Percentiles rank a stretch among this genome's conserved stretches.
Conservation (phyloP, 345 rosid genomes). For the Eucalyptus virginea region DNA sequence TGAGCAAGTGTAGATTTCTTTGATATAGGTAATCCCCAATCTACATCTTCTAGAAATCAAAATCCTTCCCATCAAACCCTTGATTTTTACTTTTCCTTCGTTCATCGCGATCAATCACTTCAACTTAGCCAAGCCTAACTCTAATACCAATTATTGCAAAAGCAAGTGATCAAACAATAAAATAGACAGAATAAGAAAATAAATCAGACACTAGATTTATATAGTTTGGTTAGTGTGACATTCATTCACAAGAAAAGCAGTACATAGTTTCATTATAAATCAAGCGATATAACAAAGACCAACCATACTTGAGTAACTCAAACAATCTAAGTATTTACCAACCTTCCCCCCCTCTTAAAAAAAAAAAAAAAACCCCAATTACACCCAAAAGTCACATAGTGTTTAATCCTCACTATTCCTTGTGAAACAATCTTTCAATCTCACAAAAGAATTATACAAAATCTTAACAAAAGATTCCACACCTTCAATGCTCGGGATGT, state of each 20-base stretch:
- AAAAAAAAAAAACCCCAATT: too few relatives aligned
- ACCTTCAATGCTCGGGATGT: too few relatives aligned
- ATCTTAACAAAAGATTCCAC: background rate
- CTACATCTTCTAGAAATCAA: too few relatives aligned
- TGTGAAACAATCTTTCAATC: background rate
- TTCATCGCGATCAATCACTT: background rate
- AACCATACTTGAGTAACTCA: background rate
- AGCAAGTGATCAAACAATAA: too few relatives aligned
- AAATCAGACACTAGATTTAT: background rate
- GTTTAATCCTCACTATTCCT: background rate
- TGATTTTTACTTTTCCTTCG: background rate
- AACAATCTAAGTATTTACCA: too few relatives aligned
- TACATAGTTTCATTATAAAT: too few relatives aligned
- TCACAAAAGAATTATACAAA: too few relatives aligned
- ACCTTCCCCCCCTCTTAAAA: too few relatives aligned
- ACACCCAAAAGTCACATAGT: background rate
- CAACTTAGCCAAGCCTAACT: background rate
- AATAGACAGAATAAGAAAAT: background rate
- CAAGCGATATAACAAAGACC: background rate
- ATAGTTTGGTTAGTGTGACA: background rate
- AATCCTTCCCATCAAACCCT: background rate
- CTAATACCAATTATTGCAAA: too few relatives aligned
- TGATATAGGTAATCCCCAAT: background rate
- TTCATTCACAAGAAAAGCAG: background rate
- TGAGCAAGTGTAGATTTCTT: background rate